Conservation (phyloP, 1,284 basidiomycete species). For the Ganoderma leucocontextum region DNA sequence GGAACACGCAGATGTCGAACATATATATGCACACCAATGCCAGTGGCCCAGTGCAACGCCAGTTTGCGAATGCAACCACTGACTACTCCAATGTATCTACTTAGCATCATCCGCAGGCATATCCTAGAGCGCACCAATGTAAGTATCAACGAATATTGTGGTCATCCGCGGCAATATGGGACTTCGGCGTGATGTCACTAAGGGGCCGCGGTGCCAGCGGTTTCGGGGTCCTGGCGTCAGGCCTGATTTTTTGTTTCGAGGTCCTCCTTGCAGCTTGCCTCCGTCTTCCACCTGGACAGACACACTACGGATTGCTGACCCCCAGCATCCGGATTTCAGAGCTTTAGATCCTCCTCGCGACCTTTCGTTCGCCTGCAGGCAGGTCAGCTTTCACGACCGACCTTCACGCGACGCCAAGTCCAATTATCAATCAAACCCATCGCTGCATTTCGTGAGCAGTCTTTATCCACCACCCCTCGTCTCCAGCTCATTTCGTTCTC, state of each 20-base stretch:
- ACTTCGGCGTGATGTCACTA: conserved; percentile 26
- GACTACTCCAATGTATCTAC: neutral
- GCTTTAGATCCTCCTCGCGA: conserved; percentile 44
- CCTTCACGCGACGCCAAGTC: conserved; percentile 63
- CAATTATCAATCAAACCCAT: conserved; percentile 51
- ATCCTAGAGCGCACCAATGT: no score
- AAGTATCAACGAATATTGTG: neutral
- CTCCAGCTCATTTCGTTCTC: conserved; percentile 21
- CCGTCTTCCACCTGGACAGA: conserved; percentile 47
- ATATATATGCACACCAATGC: neutral
- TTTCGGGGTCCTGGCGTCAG: conserved; percentile 36
- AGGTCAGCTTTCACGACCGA: conserved; percentile 87
- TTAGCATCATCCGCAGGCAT: neutral
- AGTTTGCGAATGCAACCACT: no score
- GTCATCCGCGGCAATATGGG: neutral
- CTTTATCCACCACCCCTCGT: conserved; percentile 26
- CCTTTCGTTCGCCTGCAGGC: conserved; percentile 83
- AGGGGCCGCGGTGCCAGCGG: conserved; percentile 26
- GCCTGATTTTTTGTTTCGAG: conserved; percentile 44
- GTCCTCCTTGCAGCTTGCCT: conserved; percentile 36
- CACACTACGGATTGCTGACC: conserved; percentile 45
- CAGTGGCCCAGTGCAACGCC: no score
- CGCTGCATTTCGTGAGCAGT: conserved; percentile 62
- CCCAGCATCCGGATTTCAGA: conserved; percentile 43
- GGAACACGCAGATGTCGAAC: neutral